Percentiles rank a stretch among this genome's conserved stretches.
Conservation (phyloP, 306 rosid species). For the Spatholobus suberectus region DNA sequence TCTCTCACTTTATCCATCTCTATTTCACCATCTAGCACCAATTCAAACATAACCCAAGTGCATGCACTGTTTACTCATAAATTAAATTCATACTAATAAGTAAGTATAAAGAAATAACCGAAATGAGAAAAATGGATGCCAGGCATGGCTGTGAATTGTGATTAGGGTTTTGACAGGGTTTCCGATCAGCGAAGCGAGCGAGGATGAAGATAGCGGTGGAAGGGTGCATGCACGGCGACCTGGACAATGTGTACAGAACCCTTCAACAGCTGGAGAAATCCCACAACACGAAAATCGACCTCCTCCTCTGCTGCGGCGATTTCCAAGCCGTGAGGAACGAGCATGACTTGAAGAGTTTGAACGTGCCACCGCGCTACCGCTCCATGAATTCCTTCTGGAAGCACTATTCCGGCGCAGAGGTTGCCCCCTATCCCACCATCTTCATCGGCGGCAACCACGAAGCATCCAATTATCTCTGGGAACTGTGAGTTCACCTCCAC, state of each 20-base stretch:
- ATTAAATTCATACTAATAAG: too few species aligned
- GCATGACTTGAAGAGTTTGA: conserved; percentile 75
- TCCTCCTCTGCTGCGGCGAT: conserved; percentile 95
- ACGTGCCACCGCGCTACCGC: conserved; percentile 67
- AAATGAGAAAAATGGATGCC: not conserved
- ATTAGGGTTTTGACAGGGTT: conserved; percentile 27
- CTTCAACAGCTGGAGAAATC: conserved; percentile 63
- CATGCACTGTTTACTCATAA: too few species aligned
- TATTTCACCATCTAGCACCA: too few species aligned
- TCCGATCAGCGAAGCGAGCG: not conserved
- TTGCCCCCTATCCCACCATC: conserved; percentile 90
- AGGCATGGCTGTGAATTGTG: not conserved
- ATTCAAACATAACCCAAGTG: too few species aligned
- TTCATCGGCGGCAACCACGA: conserved; percentile 97
- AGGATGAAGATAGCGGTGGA: conserved; percentile 86
- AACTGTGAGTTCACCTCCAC: conserved; percentile 65
- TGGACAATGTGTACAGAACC: conserved; percentile 83
- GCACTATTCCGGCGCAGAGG: conserved; percentile 80
- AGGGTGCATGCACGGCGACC: conserved; percentile 98
- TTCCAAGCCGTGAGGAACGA: conserved; percentile 94
- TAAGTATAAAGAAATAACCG: too few species aligned
- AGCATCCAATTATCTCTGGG: conserved; percentile 95
- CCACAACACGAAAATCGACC: conserved; percentile 79
- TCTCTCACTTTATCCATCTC: too few species aligned
- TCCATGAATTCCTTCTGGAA: conserved; percentile 93